phyloP scores from a whole-genome alignment of 768 basidiomycete species.

The Butyriboletus loyo region DNA sequence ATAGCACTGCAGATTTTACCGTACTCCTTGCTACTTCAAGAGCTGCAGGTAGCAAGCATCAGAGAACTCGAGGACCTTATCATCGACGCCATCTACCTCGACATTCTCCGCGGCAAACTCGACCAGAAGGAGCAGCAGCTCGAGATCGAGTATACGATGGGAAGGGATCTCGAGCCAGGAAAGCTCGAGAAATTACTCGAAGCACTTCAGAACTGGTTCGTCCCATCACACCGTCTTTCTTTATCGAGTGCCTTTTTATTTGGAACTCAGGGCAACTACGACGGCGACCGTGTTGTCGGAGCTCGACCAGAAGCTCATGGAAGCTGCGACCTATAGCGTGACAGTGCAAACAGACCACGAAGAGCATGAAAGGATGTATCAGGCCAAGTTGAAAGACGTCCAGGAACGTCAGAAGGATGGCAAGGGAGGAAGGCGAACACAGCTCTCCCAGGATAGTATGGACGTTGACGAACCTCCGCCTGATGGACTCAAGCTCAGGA shows the following conservation, averaged over 20 bases:
- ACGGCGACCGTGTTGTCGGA: slow-evolving; percentile 68
- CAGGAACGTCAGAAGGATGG: slow-evolving; percentile 63
- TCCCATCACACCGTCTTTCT: slow-evolving; percentile 1
- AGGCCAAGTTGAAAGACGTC: slow-evolving; percentile 56
- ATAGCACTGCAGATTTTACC: slow-evolving; percentile 62
- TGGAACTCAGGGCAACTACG: slow-evolving; percentile 57
- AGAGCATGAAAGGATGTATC: slow-evolving; percentile 54
- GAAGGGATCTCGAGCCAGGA: slow-evolving; percentile 83
- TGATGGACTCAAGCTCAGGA: slow-evolving; percentile 48
- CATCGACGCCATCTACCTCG: slow-evolving; percentile 94
- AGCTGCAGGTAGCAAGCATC: slow-evolving; percentile 72
- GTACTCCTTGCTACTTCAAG: slow-evolving; percentile 67
- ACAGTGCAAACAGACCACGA: slow-evolving; percentile 41
- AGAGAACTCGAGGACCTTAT: slow-evolving; percentile 95
- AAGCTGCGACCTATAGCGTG: slow-evolving; percentile 46
- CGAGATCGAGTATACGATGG: slow-evolving; percentile 91
- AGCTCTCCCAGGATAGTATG: slow-evolving; percentile 44
- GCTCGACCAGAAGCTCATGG: slow-evolving; percentile 65
- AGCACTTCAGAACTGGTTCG: slow-evolving; percentile 67
- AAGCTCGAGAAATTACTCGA: slow-evolving; percentile 57
- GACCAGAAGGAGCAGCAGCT: slow-evolving; percentile 90
- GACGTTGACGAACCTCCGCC: slow-evolving; percentile 61
- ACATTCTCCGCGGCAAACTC: slow-evolving; percentile 85
- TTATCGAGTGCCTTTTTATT: background rate
- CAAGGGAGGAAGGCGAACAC: slow-evolving; percentile 34